phyloP scores from a whole-genome alignment of 2,329 filamentous ascomycete genomes.

The Escovopsis sp. region DNA sequence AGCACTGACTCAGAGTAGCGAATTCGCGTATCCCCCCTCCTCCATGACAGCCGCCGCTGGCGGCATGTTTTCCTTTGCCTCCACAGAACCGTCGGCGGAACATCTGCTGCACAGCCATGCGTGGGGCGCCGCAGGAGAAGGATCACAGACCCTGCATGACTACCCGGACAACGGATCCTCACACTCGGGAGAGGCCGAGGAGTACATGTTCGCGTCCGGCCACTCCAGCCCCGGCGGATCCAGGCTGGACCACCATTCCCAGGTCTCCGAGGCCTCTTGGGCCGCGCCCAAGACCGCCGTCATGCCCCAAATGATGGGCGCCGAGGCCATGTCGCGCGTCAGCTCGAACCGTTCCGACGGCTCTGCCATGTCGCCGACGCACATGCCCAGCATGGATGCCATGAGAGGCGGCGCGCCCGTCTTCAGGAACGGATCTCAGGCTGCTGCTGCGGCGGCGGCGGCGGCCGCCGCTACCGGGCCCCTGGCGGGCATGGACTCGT shows the following conservation, averaged over 20 bases:
- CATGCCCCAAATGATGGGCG: slow-evolving; percentile 16
- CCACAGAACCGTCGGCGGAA: slow-evolving; percentile 42
- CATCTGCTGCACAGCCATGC: slow-evolving; percentile 38
- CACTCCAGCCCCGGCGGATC: slow-evolving; percentile 37
- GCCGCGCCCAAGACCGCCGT: slow-evolving; percentile 19
- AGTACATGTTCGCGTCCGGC: slow-evolving; percentile 38
- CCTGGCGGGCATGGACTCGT: slow-evolving; percentile 34
- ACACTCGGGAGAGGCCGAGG: slow-evolving; percentile 37
- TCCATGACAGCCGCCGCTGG: slow-evolving; percentile 32
- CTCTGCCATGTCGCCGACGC: slow-evolving; percentile 34
- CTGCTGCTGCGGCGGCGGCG: slow-evolving; percentile 25
- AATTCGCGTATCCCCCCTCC: slow-evolving; percentile 39
- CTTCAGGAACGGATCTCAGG: slow-evolving; percentile 25
- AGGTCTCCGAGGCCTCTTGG: slow-evolving; percentile 35
- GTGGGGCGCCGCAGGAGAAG: slow-evolving; percentile 42
- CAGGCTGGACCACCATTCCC: slow-evolving; percentile 28
- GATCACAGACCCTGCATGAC: slow-evolving; percentile 43
- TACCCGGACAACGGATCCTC: slow-evolving; percentile 34
- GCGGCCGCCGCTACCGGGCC: slow-evolving; percentile 25
- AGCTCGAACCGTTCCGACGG: slow-evolving; percentile 23
- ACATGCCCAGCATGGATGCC: slow-evolving; percentile 32
- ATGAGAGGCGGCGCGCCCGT: slow-evolving; percentile 29
- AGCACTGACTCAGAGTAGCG: slow-evolving; percentile 42
- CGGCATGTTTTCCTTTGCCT: slow-evolving; percentile 42
- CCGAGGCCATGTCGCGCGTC: slow-evolving; percentile 24